Percentiles rank a stretch among this genome's conserved stretches.
phyloP scores from a whole-genome alignment of 2,329 filamentous ascomycete species.

The Trichoderma koningii region DNA sequence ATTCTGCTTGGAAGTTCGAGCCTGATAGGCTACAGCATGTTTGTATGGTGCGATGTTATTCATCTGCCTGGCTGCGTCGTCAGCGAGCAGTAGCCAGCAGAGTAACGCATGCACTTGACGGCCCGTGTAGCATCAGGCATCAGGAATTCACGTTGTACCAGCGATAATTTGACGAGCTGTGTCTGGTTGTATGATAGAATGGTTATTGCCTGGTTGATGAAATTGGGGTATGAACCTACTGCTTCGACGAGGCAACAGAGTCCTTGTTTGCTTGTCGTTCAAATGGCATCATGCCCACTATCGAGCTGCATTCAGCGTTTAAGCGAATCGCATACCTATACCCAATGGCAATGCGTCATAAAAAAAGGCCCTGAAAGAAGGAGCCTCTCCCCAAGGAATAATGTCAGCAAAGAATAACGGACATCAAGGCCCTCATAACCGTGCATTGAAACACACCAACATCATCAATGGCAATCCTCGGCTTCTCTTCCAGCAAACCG shows the following conservation, averaged over 20 bases:
- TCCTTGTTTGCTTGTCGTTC: background rate
- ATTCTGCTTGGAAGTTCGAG: no score
- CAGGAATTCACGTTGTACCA: background rate
- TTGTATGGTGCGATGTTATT: background rate
- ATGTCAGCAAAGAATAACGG: no score
- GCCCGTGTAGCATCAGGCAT: constrained; percentile 4
- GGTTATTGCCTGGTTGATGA: background rate
- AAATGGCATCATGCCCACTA: background rate
- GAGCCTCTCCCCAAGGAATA: no score
- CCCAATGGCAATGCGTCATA: no score
- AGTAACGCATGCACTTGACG: background rate
- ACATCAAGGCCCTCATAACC: no score
- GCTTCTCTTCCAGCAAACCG: background rate
- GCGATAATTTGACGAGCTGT: background rate
- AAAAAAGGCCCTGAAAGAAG: no score
- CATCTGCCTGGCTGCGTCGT: constrained; percentile 4
- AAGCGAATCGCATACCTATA: no score
- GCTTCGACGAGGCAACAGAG: background rate
- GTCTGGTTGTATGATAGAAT: background rate
- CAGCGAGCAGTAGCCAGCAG: background rate
- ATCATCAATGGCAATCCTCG: no score
- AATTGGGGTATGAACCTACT: background rate
- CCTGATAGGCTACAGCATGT: background rate
- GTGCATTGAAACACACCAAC: no score
- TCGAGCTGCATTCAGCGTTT: no score